A percentile compares a stretch with the other conserved stretches of the same genome.
phyloP scores from a whole-genome alignment of 805 yeast species.

The Candida nitratophila region DNA sequence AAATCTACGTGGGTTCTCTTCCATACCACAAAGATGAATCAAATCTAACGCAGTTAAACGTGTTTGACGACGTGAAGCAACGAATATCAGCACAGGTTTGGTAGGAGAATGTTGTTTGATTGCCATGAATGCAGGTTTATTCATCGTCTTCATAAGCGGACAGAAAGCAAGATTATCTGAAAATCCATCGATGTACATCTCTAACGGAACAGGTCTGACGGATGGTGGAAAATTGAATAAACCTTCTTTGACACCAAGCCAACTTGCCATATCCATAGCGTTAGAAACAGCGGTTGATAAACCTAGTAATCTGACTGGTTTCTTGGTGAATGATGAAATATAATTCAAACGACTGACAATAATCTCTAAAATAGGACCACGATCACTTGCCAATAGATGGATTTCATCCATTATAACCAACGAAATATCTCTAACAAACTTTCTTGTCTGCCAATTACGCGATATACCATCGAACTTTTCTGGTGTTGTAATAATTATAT shows the following conservation, averaged over 20 bases:
- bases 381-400: conserved; percentile 74
- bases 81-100: conserved; percentile 80
- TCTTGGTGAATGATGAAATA: conserved; percentile 51
- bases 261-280: conserved; percentile 79
- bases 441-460: conserved; percentile 77
- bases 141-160: conserved; percentile 82
- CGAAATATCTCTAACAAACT: conserved; percentile 67
- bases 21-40: conserved; percentile 73
- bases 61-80: conserved; percentile 79
- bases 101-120: conserved; percentile 84
- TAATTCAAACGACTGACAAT: conserved; percentile 84
- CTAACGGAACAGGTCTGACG: conserved; percentile 79
- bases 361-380: conserved; percentile 84
- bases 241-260: conserved; percentile 72
- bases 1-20: conserved; percentile 67
- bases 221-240: conserved; percentile 75
- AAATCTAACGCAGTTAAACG: conserved; percentile 73
- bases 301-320: conserved; percentile 61
- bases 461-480: conserved; percentile 86
- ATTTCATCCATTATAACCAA: conserved; percentile 82
- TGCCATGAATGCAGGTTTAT: conserved; percentile 87
- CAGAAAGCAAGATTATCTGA: conserved; percentile 77
- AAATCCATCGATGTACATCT: conserved; percentile 83
- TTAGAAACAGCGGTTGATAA: conserved; percentile 84
- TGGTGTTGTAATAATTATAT: conserved; percentile 75